Evolutionary conservation across 2,329 filamentous ascomycete species (phyloP), one percentile per base, ranked within the genome.

Genomic region (Claviceps humidiphila): DNA sequence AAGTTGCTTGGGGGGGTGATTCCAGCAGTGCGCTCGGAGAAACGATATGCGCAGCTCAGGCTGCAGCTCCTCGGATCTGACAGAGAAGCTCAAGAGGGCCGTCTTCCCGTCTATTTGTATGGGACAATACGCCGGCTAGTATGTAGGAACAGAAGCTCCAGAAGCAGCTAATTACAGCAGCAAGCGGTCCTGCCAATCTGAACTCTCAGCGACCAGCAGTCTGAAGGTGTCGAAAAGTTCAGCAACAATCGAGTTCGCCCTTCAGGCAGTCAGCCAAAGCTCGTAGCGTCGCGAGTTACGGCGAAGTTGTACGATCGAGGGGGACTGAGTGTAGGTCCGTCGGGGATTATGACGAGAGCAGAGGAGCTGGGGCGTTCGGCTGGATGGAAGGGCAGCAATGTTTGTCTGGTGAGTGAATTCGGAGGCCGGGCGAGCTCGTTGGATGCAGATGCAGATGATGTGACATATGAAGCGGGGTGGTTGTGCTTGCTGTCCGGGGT

Each of bases 251-350:
- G 16, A 57, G 63, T 60, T 60, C 58, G 61, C 60, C 57, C 59
- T 51, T 52, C 56, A 66, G 66, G 65, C 64, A 63, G 61, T 64
- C 52, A 41, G 52, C 40, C 34, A 45, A 44, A 49, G 40, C 26
- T 30, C 26, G 26, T 9, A 30, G 26, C 26, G 26, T 30, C 26
- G 26, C 26, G 8, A 30, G 26, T 30, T 30, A 30, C 26, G 26
- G 26, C 26, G 26, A 30, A 9, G 26, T 30, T 30, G 26, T 30
- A 11, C 26, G 26, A 30, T 30, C 26, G 26, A 30, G 26, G 26
- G 2, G 26, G 26, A 30, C 26, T 11, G 9, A 30, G 26, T 30
- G 26, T 9, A 30, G 26, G 26, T 30, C 26, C 8, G 26, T 30
- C 26, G 26, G 26, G 26, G 8, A 30, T 9, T 30, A 30, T 30